Evolutionary conservation across 2,329 filamentous ascomycete genomes (phyloP).

Genomic region (Penicillium occitanis): DNA sequence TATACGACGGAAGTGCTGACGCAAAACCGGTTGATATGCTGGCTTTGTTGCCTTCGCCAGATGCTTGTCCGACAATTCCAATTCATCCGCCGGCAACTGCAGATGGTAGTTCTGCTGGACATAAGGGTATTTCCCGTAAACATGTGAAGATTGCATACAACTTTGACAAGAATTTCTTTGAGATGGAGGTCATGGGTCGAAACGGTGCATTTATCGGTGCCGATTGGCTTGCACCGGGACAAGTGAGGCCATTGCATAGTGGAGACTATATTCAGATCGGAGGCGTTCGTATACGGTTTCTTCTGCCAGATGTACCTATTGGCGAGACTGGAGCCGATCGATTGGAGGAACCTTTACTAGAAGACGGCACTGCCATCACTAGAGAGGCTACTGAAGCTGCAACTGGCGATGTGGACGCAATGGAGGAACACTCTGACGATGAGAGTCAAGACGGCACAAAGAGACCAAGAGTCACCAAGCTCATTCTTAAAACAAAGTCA

Average conservation of each 20-base stretch:
- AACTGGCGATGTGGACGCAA: constrained; percentile 12
- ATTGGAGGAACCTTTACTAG: constrained; percentile 42
- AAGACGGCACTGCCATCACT: constrained; percentile 31
- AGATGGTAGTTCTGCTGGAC: constrained; percentile 48
- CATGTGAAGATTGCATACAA: constrained; percentile 64
- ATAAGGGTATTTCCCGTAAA: constrained; percentile 61
- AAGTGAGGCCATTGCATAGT: constrained; percentile 53
- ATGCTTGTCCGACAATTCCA: constrained; percentile 58
- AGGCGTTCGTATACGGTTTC: constrained; percentile 57
- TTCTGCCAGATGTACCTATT: constrained; percentile 54
- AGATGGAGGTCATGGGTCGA: constrained; percentile 59
- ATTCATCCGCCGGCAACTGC: constrained; percentile 57
- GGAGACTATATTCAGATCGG: constrained; percentile 61
- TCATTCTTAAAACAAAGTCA: constrained; percentile 21
- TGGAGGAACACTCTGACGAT: constrained; percentile 31
- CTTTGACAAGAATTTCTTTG: constrained; percentile 56
- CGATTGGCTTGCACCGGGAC: constrained; percentile 49
- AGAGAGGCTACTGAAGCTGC: constrained; percentile 37
- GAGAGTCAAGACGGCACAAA: constrained; percentile 23
- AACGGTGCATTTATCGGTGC: constrained; percentile 60
- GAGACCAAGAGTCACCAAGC: constrained; percentile 26
- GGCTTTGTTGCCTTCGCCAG: constrained; percentile 51
- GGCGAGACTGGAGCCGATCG: constrained; percentile 51
- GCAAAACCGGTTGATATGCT: constrained; percentile 48
- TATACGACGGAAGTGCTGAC: constrained; percentile 34